Conservation (phyloP, 2,329 filamentous ascomycete species). For the Apiospora aurea region DNA sequence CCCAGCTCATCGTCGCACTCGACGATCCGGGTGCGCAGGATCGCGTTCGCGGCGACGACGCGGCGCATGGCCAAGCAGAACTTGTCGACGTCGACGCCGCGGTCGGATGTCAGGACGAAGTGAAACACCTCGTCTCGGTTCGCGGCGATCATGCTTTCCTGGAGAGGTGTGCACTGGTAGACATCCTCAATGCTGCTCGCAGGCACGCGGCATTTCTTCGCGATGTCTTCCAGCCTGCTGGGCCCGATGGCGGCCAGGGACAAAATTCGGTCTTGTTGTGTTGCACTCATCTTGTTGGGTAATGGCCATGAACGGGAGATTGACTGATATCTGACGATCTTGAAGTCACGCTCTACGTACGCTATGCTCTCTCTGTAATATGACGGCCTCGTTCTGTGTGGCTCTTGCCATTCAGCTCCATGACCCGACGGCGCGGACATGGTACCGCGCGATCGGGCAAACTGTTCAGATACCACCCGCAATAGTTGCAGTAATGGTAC, state of each 20-base stretch:
- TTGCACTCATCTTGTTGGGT: no score
- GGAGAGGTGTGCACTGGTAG: slow-evolving; percentile 29
- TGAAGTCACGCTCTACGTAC: no score
- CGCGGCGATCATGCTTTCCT: slow-evolving; percentile 26
- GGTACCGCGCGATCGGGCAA: no score
- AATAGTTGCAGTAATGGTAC: no score
- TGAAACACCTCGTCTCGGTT: slow-evolving; percentile 23
- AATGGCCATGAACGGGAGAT: no score
- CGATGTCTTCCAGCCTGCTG: slow-evolving; percentile 22
- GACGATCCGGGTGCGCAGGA: slow-evolving; percentile 29
- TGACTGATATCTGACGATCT: no score
- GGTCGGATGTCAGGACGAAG: slow-evolving; percentile 22
- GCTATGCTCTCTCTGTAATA: no score
- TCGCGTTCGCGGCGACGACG: slow-evolving; percentile 27
- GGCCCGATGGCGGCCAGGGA: slow-evolving; percentile 23
- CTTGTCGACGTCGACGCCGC: slow-evolving; percentile 22
- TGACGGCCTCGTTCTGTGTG: no score
- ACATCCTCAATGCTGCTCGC: slow-evolving; percentile 26
- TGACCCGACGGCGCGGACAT: no score
- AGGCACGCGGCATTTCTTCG: slow-evolving; percentile 26
- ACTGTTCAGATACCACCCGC: no score
- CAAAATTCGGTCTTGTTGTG: neutral
- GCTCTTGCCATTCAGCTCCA: no score
- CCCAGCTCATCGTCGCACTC: slow-evolving; percentile 18
- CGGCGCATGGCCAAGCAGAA: slow-evolving; percentile 27